Base-by-base conservation (phyloP, 1,284 basidiomycete species). In the Sanghuangporus weigelae region DNA sequence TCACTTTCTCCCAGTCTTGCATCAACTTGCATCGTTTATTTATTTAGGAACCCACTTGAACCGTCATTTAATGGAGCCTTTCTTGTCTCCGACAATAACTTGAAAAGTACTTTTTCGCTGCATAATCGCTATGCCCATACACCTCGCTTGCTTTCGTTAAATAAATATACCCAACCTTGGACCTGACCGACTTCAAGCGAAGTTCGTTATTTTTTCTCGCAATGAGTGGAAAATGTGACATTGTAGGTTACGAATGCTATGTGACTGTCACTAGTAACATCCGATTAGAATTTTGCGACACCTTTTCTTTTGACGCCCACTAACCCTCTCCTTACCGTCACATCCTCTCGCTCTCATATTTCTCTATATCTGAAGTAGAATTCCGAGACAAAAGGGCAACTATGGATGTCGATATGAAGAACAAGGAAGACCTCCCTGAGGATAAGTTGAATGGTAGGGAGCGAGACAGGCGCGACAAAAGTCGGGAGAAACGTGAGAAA, bases 321-420 rank as follows among this genome's bases (percentile, higher is more conserved):
- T 23, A 23, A 23, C 50, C 16, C 26, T 51, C 21, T 26, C n/a
- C 11, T 2, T 23, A 26, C 50, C 26, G 44, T 46, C 44, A 7
- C 14, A 12, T 23, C 19, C 23, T 26, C 10, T 7, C 36, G 26
- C 31, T 38, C 35, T n/a, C 26, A 19, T 16, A 36, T n/a, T 31
- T 4, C 53, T 36, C 53, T 38, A 14, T 12, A 16, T 31, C 19
- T 35, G 14, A 16, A 35, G n/a, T 19, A 54, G 53, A 19, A 38
- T n/a, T n/a, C 7, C 44, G n/a, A 46, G 44, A 46, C 16, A 46
- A 46, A 14, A 14, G 10, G 2, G 31, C 35, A 54, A 70, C 49
- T 69, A 91, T 91, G 89, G 89, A 91, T 73, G 81, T 90, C 66
- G 89, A 90, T 67, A 90, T 89, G 87, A 87, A 88, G 74, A 77